Conservation (phyloP, 176 grass and related monocot species). For the Pontederia paniculata region DNA sequence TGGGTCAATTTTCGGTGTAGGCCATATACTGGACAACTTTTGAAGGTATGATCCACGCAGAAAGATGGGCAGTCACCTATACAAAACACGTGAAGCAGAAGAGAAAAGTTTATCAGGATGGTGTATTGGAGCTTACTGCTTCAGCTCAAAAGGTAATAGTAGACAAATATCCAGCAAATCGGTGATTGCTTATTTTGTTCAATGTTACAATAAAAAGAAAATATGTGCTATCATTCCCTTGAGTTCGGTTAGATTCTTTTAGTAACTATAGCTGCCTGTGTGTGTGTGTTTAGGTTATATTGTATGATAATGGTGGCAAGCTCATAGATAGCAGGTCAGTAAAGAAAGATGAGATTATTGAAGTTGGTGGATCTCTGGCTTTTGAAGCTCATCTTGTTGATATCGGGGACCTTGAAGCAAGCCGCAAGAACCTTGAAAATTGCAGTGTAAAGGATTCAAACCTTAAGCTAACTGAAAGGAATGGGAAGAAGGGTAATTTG, state of each 20-base stretch:
- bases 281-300: conserved; percentile 10
- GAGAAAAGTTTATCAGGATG: conserved; percentile 77
- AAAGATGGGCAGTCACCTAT: conserved; percentile 52
- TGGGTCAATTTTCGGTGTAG: neutral
- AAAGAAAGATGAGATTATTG: conserved; percentile 32
- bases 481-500: neutral
- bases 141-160: conserved; percentile 42
- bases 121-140: conserved; percentile 30
- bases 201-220: too few relatives aligned
- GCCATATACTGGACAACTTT: neutral
- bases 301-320: conserved; percentile 46
- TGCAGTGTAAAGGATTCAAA: neutral
- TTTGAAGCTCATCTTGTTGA: conserved; percentile 69
- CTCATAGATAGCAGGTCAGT: conserved; percentile 53
- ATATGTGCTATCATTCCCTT: too few relatives aligned
- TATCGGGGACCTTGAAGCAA: conserved; percentile 32
- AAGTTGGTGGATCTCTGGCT: conserved; percentile 29
- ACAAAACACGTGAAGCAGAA: conserved; percentile 84
- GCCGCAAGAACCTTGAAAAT: conserved; percentile 18
- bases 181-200: conserved; percentile 1
- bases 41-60: neutral
- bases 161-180: conserved; percentile 26
- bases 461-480: conserved; percentile 4
- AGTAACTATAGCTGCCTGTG: neutral
- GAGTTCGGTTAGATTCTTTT: too few relatives aligned